These are phyloP conservation scores for Kurtzmaniella quercitrusa DNA, from an alignment of 1,139 yeast species.

Conservation along the genomic window DNA sequence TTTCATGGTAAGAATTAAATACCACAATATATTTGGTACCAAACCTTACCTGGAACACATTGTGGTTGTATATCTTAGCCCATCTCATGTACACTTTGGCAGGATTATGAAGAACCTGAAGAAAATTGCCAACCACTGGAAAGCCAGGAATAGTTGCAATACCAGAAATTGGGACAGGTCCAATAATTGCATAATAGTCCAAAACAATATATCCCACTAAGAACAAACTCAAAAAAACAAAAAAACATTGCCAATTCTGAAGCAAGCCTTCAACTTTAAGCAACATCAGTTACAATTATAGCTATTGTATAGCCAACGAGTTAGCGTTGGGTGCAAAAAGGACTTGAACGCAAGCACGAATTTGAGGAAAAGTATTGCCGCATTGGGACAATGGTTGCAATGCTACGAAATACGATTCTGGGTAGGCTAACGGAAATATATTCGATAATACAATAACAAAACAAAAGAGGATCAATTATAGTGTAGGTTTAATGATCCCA, in stretches of 20 bases:
- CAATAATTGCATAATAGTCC: constrained; percentile 2
- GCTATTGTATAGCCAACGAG: not conserved
- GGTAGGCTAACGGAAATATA: not conserved
- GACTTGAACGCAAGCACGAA: not conserved
- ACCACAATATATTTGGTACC: constrained; percentile 58
- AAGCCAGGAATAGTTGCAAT: constrained; percentile 33
- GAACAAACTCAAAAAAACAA: not conserved
- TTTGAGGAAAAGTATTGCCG: not conserved
- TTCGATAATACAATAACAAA: not conserved
- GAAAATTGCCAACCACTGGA: constrained; percentile 53
- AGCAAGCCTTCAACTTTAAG: not conserved
- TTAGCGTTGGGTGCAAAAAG: not conserved
- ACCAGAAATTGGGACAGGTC: constrained; percentile 6
- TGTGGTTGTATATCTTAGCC: constrained; percentile 35
- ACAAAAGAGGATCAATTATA: not conserved
- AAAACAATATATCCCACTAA: constrained; percentile 1
- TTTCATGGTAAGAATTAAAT: constrained; percentile 59
- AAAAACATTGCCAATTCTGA: not conserved
- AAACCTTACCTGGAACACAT: constrained; percentile 59
- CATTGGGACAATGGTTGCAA: not conserved
- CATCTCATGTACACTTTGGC: constrained; percentile 48
- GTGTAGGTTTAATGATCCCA: no score
- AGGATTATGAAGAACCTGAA: constrained; percentile 48
- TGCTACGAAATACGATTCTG: no score
- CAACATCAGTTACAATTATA: not conserved